Evolutionary conservation across 139 green algal genomes (phyloP).

Genomic region (Coelastrella sp.): DNA sequence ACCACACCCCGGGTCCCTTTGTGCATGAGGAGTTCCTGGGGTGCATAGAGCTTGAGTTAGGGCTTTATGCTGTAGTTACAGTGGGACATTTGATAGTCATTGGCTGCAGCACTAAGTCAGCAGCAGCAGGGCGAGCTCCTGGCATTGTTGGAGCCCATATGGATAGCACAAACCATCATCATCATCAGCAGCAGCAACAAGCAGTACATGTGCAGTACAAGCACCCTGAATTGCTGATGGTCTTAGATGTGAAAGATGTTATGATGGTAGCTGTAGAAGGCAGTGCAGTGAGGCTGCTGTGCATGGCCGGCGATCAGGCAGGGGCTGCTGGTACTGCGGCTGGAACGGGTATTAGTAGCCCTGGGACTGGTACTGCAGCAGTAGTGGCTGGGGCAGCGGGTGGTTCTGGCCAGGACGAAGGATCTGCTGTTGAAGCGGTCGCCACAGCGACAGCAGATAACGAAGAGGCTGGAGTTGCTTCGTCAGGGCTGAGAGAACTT

Average conservation of each 20-base stretch:
- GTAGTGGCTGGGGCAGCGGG: neutral
- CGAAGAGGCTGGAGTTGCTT: no score
- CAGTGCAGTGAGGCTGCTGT: conserved; percentile 33
- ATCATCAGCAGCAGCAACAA: neutral
- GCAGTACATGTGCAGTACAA: conserved; percentile 20
- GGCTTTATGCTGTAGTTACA: conserved; percentile 41
- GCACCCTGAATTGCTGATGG: conserved; percentile 27
- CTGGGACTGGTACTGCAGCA: neutral
- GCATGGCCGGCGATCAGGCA: conserved; percentile 23
- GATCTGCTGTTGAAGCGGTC: neutral
- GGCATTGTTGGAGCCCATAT: neutral
- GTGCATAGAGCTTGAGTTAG: conserved; percentile 46
- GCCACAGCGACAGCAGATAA: no score
- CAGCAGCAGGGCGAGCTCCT: neutral
- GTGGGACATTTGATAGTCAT: conserved; percentile 37
- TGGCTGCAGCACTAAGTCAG: neutral
- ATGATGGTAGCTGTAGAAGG: conserved; percentile 32
- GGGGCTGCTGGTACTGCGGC: neutral
- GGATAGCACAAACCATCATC: no score
- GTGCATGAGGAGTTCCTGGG: conserved; percentile 54
- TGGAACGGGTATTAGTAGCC: neutral
- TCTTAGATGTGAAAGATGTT: conserved; percentile 41
- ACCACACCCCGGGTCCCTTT: conserved; percentile 51
- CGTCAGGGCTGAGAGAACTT: no score
- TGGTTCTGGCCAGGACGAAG: neutral